Conservation (phyloP, 2,329 filamentous ascomycete species). For the Trichoderma sp. region DNA sequence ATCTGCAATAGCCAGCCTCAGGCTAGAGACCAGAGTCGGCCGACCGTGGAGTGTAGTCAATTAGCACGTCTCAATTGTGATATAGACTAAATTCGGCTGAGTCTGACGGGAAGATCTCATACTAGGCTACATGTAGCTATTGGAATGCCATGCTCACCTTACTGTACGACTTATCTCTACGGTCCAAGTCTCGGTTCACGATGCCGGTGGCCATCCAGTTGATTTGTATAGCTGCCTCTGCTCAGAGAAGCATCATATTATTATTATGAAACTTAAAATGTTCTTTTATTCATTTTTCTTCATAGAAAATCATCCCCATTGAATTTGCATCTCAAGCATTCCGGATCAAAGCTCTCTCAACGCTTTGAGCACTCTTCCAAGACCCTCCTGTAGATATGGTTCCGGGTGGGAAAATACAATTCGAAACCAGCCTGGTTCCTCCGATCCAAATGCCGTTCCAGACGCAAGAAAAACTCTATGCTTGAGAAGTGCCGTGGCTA, state of each 20-base stretch:
- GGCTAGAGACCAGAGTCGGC: neutral
- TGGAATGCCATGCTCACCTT: neutral
- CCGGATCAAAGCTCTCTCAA: neutral
- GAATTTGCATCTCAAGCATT: neutral
- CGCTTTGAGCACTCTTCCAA: slow-evolving; percentile 28
- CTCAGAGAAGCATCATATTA: neutral
- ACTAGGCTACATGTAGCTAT: neutral
- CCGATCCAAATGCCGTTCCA: slow-evolving; percentile 43
- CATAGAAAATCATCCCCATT: neutral
- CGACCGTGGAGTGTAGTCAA: neutral
- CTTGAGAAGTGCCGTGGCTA: slow-evolving; percentile 37
- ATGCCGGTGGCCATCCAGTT: neutral
- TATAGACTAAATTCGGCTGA: no score
- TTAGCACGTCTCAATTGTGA: neutral
- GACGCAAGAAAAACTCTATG: slow-evolving; percentile 44
- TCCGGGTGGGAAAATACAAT: slow-evolving; percentile 45
- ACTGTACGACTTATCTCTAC: neutral
- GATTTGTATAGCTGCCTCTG: neutral
- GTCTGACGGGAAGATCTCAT: neutral
- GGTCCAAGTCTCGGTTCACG: neutral
- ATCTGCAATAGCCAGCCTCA: neutral
- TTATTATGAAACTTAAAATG: no score
- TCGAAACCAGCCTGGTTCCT: slow-evolving; percentile 45
- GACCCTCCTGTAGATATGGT: slow-evolving; percentile 36
- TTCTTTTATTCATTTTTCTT: neutral